Evolutionary conservation across 23 red algal genomes (phyloP), one percentile per base, ranked within the genome.

Genomic region (Agarophyton chilense): DNA sequence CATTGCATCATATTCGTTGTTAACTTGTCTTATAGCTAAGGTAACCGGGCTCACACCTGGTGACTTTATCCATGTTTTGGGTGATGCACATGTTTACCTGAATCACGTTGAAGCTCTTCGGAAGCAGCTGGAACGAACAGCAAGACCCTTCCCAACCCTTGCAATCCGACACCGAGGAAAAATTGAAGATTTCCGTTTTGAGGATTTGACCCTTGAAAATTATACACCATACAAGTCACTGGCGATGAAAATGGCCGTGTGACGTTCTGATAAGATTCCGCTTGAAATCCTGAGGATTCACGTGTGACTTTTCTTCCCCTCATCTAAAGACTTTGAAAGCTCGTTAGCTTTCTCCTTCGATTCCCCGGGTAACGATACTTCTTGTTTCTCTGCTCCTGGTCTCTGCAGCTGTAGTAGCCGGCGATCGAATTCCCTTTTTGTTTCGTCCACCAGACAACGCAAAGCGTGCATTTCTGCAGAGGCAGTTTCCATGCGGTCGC

Each of bases 191-290:
- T 98, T 94, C 84, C 29, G 18, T 32, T 86, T 93, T 52, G 86
- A 94, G 13, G 96, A 98, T 58, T 58, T 98, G 22, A 78, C 47
- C 4, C 55, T 98, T 52, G 71, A 93, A 14, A 92, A 88, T 28
- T 98, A 98, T 71, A 67, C 89, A 14, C 90, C 90, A 18, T 90
- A 95, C 67, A 66, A 77, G 53, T 16, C 81, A 29, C 66, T 98
- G 24, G 72, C 92, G 39, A 98, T 98, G 96, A 84, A 93, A 47
- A 98, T 98, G 96, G 96, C 96, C 4, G 96, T 98, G 29, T 98
- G 91, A 91, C 17, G 71, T 6, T 40, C 22, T 52, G 18, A 50
- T 62, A 22, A 34, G 14, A n/a, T n/a, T n/a, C n/a, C n/a, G n/a
- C n/a, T 19, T 26, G 66, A 72, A 19, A 42, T 19, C 35, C 21